These are phyloP conservation scores for Ustilago tritici DNA, from an alignment of 1,284 basidiomycete genomes.

Conservation along the genomic window DNA sequence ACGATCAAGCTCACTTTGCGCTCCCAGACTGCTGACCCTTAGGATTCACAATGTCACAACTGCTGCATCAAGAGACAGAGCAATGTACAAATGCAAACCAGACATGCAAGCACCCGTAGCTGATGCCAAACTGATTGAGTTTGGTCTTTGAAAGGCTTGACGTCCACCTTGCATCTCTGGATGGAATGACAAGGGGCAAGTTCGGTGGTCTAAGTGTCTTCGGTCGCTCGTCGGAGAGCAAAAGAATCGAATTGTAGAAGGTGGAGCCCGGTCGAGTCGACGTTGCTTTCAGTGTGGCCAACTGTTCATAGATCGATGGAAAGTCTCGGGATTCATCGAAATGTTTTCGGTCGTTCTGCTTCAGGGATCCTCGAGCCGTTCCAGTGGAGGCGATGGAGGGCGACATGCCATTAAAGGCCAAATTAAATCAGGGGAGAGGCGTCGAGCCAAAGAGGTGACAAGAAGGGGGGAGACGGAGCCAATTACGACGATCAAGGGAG, in stretches of 20 bases:
- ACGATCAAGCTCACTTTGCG: not conserved
- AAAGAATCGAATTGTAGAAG: not conserved
- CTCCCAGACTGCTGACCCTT: slow-evolving; percentile 12
- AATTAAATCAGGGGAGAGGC: slow-evolving; percentile 44
- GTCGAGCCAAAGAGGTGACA: slow-evolving; percentile 27
- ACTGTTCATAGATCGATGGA: not conserved
- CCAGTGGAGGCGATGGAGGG: slow-evolving; percentile 4
- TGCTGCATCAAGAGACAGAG: slow-evolving; percentile 5
- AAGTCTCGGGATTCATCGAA: not conserved
- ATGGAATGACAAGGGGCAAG: slow-evolving; percentile 1
- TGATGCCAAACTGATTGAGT: slow-evolving; percentile 57
- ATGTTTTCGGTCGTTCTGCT: not conserved
- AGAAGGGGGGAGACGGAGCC: slow-evolving; percentile 13
- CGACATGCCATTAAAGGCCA: slow-evolving; percentile 27
- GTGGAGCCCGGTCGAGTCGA: not conserved
- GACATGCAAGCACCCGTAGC: slow-evolving; percentile 66
- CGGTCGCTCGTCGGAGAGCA: not conserved
- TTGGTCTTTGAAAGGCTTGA: slow-evolving; percentile 44
- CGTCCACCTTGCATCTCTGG: slow-evolving; percentile 31
- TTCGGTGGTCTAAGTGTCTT: not conserved
- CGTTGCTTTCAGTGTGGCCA: not conserved
- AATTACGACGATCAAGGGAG: slow-evolving; percentile 21
- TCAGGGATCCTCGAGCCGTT: slow-evolving; percentile 5
- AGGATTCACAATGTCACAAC: slow-evolving; percentile 20
- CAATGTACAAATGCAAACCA: slow-evolving; percentile 16